Conservation (phyloP, 768 basidiomycete species). For the Mrakia gelida region DNA sequence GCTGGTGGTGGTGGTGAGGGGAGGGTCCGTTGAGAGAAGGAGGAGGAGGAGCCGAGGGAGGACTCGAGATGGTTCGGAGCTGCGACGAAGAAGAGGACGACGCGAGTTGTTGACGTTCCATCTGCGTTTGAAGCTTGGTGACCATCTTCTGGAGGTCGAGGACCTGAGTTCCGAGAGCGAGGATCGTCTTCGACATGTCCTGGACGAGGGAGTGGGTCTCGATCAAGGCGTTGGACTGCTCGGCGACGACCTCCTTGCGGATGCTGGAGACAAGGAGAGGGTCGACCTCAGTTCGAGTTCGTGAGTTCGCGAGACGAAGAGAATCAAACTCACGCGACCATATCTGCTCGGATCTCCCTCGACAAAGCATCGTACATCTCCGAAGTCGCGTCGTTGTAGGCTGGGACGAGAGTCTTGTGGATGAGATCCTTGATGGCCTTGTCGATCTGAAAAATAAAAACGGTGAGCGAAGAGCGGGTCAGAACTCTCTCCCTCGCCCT, state of each 20-base stretch:
- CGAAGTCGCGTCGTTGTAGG: slow-evolving; percentile 12
- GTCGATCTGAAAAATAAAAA: slow-evolving; percentile 23
- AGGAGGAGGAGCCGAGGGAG: neutral
- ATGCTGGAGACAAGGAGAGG: slow-evolving; percentile 9
- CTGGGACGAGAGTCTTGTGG: slow-evolving; percentile 26
- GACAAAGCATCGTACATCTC: slow-evolving; percentile 9
- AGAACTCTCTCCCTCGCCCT: neutral
- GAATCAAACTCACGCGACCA: slow-evolving; percentile 17
- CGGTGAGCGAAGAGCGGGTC: neutral
- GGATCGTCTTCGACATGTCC: slow-evolving; percentile 22
- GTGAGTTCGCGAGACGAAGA: neutral
- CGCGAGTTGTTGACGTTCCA: slow-evolving; percentile 18
- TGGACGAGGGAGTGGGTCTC: slow-evolving; percentile 25
- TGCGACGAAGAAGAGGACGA: neutral
- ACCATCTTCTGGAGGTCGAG: slow-evolving; percentile 23
- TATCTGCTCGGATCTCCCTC: slow-evolving; percentile 25
- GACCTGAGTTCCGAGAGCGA: slow-evolving; percentile 25
- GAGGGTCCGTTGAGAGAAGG: slow-evolving; percentile 1
- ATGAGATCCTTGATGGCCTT: slow-evolving; percentile 29
- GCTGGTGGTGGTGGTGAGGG: neutral
- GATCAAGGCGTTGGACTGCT: slow-evolving; percentile 23
- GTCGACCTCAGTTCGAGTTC: neutral
- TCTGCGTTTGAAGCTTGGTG: slow-evolving; percentile 10
- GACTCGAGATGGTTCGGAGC: neutral
- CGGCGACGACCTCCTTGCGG: slow-evolving; percentile 28